A percentile compares a stretch with the other conserved stretches of the same genome.
phyloP scores from a whole-genome alignment of 2,329 filamentous ascomycete genomes.

The Corynespora cassiicola region DNA sequence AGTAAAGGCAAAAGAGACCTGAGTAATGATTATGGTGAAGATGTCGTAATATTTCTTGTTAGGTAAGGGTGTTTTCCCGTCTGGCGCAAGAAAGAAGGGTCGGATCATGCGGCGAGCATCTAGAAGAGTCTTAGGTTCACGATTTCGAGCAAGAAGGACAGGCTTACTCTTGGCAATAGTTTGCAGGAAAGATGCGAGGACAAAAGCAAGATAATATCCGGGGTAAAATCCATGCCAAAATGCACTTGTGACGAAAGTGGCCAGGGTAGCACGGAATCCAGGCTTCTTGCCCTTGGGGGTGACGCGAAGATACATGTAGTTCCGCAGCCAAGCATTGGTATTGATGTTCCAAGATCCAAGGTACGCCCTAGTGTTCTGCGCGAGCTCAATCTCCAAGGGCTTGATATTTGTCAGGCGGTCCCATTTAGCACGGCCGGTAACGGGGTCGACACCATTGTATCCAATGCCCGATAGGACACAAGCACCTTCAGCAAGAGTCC shows the following conservation, averaged over 20 bases:
- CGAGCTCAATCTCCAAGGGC: constrained; percentile 82
- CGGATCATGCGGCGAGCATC: constrained; percentile 89
- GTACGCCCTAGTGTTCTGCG: constrained; percentile 92
- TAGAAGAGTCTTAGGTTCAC: constrained; percentile 45
- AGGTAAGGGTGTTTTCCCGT: constrained; percentile 62
- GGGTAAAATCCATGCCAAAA: constrained; percentile 99
- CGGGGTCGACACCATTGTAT: constrained; percentile 89
- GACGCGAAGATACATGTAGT: constrained; percentile 94
- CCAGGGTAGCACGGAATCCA: constrained; percentile 91
- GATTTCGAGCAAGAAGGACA: background rate
- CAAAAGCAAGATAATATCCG: constrained; percentile 90
- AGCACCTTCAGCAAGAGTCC: constrained; percentile 89
- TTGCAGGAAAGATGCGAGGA: constrained; percentile 89
- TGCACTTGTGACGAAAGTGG: constrained; percentile 92
- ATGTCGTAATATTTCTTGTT: constrained; percentile 88
- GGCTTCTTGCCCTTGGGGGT: constrained; percentile 96
- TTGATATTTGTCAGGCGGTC: constrained; percentile 89
- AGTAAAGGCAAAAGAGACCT: constrained; percentile 82
- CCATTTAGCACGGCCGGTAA: constrained; percentile 86
- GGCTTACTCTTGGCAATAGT: constrained; percentile 89
- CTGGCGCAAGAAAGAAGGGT: constrained; percentile 87
- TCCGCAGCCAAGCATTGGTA: constrained; percentile 94
- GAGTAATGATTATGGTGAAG: constrained; percentile 75
- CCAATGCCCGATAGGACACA: constrained; percentile 94
- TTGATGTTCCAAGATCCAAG: constrained; percentile 98